phyloP scores from a whole-genome alignment of 2,329 filamentous ascomycete genomes.

The Calonectria pseudoturangicola region DNA sequence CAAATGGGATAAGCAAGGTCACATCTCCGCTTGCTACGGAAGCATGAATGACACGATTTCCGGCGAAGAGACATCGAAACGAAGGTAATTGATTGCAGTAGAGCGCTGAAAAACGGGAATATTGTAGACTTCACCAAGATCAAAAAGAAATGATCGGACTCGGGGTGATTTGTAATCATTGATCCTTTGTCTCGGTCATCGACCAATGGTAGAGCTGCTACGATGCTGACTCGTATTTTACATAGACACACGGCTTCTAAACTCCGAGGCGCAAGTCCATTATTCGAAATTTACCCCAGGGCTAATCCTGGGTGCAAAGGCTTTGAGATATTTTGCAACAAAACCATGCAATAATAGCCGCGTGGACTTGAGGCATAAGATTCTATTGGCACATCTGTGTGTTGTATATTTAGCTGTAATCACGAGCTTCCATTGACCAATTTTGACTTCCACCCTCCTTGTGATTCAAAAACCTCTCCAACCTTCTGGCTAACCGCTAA shows the following conservation, averaged over 20 bases:
- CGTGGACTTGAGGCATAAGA: too few relatives aligned
- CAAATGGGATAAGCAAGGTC: constrained; percentile 1
- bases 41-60: neutral
- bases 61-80: neutral
- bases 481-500: constrained; percentile 62
- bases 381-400: too few relatives aligned
- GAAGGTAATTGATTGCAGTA: neutral
- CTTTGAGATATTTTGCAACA: too few relatives aligned
- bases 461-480: constrained; percentile 57
- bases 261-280: too few relatives aligned
- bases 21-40: neutral
- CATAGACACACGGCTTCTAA: too few relatives aligned
- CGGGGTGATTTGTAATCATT: neutral
- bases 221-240: too few relatives aligned
- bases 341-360: too few relatives aligned
- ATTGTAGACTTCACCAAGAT: neutral
- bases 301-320: too few relatives aligned
- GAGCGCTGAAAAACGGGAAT: too few relatives aligned
- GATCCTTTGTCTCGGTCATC: neutral
- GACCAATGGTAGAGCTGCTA: neutral
- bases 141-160: neutral
- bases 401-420: neutral
- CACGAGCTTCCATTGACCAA: neutral
- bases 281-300: too few relatives aligned
- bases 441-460: constrained; percentile 50